Base-by-base conservation (phyloP, 140 eudicot genomes). In the Flaveria floridana region DNA sequence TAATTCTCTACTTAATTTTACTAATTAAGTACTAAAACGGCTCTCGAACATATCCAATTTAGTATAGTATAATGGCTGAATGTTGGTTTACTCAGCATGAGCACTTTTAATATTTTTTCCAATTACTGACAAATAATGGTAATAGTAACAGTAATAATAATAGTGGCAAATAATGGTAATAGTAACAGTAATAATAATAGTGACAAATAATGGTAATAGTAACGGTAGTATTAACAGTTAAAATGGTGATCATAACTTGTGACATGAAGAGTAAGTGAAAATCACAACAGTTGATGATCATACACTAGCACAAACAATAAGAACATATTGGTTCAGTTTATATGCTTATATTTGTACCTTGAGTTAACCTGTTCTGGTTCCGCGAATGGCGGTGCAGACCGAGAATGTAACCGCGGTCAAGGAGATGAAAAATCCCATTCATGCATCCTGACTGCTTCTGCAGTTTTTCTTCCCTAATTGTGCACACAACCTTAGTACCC, bases 401-500 rank as follows among this genome's bases (percentile, higher is more conserved):
- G 10, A 87, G 79, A 78, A 89, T 83, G 72, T 86, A 82, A 46
- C 83, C 88, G 50, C 92, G 86, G 72, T 88, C 96, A 68, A 93
- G 91, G 47, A 93, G 81, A 80, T 90, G 96, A 78, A 94, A 87
- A 34, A 94, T 77, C 15, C 97, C 96, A 76, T 78, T 91, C 92
- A 90, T 90, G 86, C 99, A 94, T 30, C 99, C 99, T 11, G 87
- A 69, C 76, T 88, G 92, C 87, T 91, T 88, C 71, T 83, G 86
- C 71, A 88, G 74, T 70, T 85, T 90, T 7, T 90, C 96, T 25
- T 85, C 95, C 65, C 78, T 79, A 51, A 71, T 19, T 26, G 92
- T 82, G 69, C 78, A 66, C 73, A 79, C 70, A 76, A 80, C 80
- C 84, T 88, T 85, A 71, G 96, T 72, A 78, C 95, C 82, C 96